Evolutionary conservation across 2,329 filamentous ascomycete species (phyloP).

Genomic region (Exophiala alcalophila): DNA sequence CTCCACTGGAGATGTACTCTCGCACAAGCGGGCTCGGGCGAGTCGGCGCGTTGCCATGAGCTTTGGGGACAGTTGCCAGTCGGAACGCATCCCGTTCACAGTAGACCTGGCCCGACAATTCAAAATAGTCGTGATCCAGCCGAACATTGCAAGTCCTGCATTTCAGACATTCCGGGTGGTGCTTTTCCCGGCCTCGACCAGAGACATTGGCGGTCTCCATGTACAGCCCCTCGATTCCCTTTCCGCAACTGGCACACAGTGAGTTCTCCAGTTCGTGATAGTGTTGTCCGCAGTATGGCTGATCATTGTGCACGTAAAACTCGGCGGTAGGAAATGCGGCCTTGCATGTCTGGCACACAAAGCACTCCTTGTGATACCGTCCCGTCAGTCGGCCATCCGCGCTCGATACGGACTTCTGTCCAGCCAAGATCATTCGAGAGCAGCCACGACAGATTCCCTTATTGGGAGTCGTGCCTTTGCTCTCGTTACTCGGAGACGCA

Average conservation of each 20-base stretch:
- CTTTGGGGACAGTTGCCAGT: constrained; percentile 25
- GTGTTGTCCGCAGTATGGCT: constrained; percentile 85
- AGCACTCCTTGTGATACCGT: constrained; percentile 91
- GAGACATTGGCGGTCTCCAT: constrained; percentile 67
- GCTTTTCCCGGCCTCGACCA: constrained; percentile 57
- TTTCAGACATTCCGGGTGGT: constrained; percentile 81
- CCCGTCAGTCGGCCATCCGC: constrained; percentile 89
- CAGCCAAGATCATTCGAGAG: constrained; percentile 68
- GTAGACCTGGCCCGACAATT: constrained; percentile 74
- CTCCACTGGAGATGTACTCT: constrained; percentile 30
- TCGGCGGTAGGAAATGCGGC: constrained; percentile 80
- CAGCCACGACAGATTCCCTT: constrained; percentile 84
- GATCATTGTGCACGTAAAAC: constrained; percentile 86
- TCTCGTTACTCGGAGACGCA: constrained; percentile 4
- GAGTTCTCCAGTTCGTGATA: constrained; percentile 91
- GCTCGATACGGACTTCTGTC: constrained; percentile 79
- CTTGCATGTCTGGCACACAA: constrained; percentile 81
- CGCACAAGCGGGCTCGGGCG: constrained; percentile 30
- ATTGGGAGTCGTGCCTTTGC: constrained; percentile 11
- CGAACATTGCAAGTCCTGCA: constrained; percentile 71
- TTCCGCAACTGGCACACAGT: constrained; percentile 73
- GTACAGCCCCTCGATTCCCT: constrained; percentile 90
- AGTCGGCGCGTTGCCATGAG: constrained; percentile 29
- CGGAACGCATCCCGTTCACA: constrained; percentile 83
- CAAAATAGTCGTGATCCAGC: constrained; percentile 83